Conservation (phyloP, 208 protist genomes). For the Porcisia deanei region DNA sequence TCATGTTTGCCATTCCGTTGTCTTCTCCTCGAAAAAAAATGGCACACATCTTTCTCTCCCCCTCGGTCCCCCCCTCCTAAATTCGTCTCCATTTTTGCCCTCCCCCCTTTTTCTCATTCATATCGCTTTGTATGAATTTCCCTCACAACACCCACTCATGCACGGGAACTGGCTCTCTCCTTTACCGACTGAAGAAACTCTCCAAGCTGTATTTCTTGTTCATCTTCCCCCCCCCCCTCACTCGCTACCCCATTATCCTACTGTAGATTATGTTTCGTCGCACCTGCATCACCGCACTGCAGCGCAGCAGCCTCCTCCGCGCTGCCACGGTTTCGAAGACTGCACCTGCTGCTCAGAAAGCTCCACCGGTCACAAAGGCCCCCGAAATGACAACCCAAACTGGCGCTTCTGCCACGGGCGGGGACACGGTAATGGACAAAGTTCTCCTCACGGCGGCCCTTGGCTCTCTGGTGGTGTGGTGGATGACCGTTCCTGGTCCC, state of each 20-base stretch:
- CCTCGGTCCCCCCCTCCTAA: background rate
- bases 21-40: background rate
- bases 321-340: slow-evolving; percentile 11
- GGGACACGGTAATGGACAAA: slow-evolving; percentile 79
- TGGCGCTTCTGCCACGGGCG: slow-evolving; percentile 53
- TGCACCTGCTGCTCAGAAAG: slow-evolving; percentile 13
- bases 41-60: background rate
- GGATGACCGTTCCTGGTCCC: slow-evolving; percentile 53
- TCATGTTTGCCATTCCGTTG: background rate
- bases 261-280: slow-evolving; percentile 44
- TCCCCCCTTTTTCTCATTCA: no score
- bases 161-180: background rate
- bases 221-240: no score
- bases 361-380: slow-evolving; percentile 21
- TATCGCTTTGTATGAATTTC: background rate
- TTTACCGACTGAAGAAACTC: background rate
- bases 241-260: background rate
- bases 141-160: background rate
- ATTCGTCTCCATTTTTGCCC: no score
- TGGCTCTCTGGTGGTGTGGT: slow-evolving; percentile 52
- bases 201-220: background rate
- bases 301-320: slow-evolving; percentile 24
- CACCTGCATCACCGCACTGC: slow-evolving; percentile 34
- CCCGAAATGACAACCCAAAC: slow-evolving; percentile 47
- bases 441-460: slow-evolving; percentile 42